Base-by-base conservation (phyloP, 169 alveolate genomes). In the Babesia divergens region DNA sequence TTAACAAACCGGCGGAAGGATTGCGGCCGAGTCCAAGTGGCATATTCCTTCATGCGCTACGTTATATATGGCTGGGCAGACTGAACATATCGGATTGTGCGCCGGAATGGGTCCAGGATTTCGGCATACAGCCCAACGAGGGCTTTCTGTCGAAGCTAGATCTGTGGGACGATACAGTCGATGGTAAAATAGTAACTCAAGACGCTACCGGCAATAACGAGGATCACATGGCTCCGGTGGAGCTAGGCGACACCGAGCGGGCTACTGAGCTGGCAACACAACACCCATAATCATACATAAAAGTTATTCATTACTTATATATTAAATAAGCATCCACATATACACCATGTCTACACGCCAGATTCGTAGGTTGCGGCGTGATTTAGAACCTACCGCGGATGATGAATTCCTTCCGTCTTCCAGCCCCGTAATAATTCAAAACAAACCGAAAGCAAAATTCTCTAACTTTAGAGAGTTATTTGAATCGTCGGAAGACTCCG, bases 21-120 rank as follows among this genome's bases (percentile, higher is more conserved):
- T 20, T 46, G 20, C 51, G 70, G 14, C 69, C 46, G 66, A 82
- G 76, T 80, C 79, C 83, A 24, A 69, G 90, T 29, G 93, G 93
- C 0, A 88, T 88, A 56, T 88, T 84, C 58, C 52, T 88, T 18
- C 93, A 88, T 65, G 82, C 93, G 26, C 62, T 80, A 38, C 77
- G 91, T 46, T 88, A 83, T 65, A 59, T 77, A 26, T 88, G 91
- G 93, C 75, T 43, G 43, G 56, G 55, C 4, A 47, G 59, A 6
- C 58, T 84, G 40, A 52, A 38, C 35, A 76, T 68, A 13, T 37
- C 53, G 24, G 86, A 77, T 59, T 4, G 40, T 8, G 29, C 55
- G 11, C 86, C 86, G 3, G 28, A 46, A 26, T 77, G 86, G 86
- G 53, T 47, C 22, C 24, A 38, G 22, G 83, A 77, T n/a, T 77